phyloP scores from a whole-genome alignment of 768 basidiomycete species.

The Boletales sp. region DNA sequence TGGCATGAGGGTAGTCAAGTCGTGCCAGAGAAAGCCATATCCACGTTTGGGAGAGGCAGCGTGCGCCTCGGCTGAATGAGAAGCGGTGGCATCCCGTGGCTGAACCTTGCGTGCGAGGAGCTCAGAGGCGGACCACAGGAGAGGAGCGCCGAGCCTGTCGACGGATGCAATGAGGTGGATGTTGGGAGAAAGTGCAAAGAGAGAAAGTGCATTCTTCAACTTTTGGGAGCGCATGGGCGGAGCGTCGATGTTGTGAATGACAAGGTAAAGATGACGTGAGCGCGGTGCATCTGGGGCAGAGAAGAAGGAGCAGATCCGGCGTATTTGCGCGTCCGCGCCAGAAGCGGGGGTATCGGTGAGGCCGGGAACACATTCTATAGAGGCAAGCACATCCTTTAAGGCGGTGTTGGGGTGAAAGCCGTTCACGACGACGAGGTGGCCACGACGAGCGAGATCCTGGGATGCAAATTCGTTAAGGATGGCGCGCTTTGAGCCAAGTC shows the following conservation, averaged over 20 bases:
- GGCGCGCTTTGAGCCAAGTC: slow-evolving; percentile 82
- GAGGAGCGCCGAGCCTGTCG: slow-evolving; percentile 81
- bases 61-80: not conserved
- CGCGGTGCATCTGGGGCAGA: slow-evolving; percentile 32
- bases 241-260: slow-evolving; percentile 89
- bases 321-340: slow-evolving; percentile 58
- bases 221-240: slow-evolving; percentile 62
- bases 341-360: slow-evolving; percentile 9
- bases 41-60: slow-evolving; percentile 37
- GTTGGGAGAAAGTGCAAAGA: slow-evolving; percentile 67
- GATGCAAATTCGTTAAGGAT: slow-evolving; percentile 74
- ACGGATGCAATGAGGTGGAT: slow-evolving; percentile 84
- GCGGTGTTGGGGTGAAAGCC: slow-evolving; percentile 69
- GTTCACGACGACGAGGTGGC: slow-evolving; percentile 76
- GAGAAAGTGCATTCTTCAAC: slow-evolving; percentile 61
- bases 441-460: slow-evolving; percentile 49
- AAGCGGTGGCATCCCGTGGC: not conserved
- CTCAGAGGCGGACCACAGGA: slow-evolving; percentile 80
- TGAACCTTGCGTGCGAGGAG: slow-evolving; percentile 47
- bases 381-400: slow-evolving; percentile 64
- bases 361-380: slow-evolving; percentile 44
- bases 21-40: slow-evolving; percentile 84
- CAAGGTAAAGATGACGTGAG: slow-evolving; percentile 58
- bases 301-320: slow-evolving; percentile 65
- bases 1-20: slow-evolving; percentile 78